A percentile compares a stretch with the other conserved stretches of the same genome.
Evolutionary conservation across 148 eudicot species (phyloP).

Genomic region (Rhododendron simsii): DNA sequence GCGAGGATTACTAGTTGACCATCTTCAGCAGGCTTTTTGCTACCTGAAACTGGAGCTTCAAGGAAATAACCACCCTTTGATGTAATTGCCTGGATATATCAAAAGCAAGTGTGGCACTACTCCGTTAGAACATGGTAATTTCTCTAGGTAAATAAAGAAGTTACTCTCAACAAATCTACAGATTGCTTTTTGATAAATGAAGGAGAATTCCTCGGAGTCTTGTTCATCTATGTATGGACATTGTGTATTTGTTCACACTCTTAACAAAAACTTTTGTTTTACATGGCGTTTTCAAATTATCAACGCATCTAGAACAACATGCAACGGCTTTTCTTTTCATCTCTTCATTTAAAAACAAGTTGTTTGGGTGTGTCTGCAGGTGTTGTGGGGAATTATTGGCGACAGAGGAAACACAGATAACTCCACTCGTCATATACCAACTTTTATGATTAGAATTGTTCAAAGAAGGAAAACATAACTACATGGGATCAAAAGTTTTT

Average conservation of each 20-base stretch:
- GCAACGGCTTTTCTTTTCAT: neutral
- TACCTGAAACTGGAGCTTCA: conserved; percentile 98
- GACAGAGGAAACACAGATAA: neutral
- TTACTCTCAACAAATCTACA: neutral
- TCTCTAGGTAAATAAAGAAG: neutral
- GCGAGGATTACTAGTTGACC: conserved; percentile 96
- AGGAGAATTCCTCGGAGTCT: neutral
- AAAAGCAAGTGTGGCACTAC: neutral
- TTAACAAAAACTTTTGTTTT: neutral
- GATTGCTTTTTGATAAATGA: neutral
- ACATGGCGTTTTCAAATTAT: neutral
- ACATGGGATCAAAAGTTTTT: neutral
- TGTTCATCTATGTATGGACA: neutral
- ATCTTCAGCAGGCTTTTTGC: conserved; percentile 99
- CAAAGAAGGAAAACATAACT: neutral
- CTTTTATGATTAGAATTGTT: neutral
- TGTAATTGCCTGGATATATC: conserved; percentile 58
- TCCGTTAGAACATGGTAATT: neutral
- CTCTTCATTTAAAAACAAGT: neutral
- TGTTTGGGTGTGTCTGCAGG: neutral
- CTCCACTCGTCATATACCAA: neutral
- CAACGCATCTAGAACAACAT: neutral
- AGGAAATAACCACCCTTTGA: conserved; percentile 83
- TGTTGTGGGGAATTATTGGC: neutral
- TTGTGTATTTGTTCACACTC: neutral